Percentiles rank a stretch among this genome's conserved stretches.
Conservation (phyloP, 345 rosid species). For the Euphorbia peplus region DNA sequence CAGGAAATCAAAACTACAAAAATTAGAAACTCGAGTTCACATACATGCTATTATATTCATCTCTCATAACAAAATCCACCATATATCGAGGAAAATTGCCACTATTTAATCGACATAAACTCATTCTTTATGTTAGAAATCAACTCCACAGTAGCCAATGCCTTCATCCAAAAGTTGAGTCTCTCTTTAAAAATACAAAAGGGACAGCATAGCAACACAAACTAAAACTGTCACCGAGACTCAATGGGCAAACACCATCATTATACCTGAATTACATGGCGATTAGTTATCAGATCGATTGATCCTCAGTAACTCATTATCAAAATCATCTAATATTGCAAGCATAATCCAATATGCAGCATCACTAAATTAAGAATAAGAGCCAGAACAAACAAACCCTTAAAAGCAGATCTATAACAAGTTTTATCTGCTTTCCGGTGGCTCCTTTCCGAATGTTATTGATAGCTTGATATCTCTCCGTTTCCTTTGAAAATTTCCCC, state of each 20-base stretch:
- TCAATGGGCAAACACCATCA: background rate
- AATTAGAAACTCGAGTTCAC: too few relatives aligned
- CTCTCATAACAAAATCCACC: background rate
- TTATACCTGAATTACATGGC: background rate
- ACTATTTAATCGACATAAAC: background rate
- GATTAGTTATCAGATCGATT: background rate
- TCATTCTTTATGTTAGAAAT: background rate
- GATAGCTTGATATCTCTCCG: slow-evolving; percentile 63
- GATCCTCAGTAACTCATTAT: background rate
- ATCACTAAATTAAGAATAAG: background rate
- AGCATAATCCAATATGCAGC: background rate
- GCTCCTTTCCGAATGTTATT: slow-evolving; percentile 63
- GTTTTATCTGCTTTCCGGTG: slow-evolving; percentile 89
- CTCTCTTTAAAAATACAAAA: background rate
- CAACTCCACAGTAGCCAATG: background rate
- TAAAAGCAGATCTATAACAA: slow-evolving; percentile 63
- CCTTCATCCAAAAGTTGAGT: background rate
- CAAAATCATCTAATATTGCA: background rate
- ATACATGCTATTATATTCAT: background rate
- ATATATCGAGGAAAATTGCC: background rate
- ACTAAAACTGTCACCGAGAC: background rate
- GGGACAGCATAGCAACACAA: background rate
- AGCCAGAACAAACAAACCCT: slow-evolving; percentile 34
- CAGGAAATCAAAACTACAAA: background rate
- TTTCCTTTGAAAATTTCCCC: slow-evolving; percentile 67